Conservation (phyloP, 768 basidiomycete species). For the Dendrothele bispora region DNA sequence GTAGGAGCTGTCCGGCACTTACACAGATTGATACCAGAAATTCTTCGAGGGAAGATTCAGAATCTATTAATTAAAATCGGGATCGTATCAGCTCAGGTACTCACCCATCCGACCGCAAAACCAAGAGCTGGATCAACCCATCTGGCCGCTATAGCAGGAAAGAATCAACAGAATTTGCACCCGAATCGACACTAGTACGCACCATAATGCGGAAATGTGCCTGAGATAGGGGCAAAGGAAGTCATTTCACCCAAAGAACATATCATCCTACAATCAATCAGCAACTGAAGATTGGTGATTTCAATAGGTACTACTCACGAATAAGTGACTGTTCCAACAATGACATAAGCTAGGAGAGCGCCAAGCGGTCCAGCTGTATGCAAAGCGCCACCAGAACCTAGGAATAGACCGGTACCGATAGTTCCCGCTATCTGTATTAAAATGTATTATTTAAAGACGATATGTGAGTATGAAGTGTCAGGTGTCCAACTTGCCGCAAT, state of each 20-base stretch:
- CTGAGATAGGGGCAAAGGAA: conserved; percentile 76
- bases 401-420: conserved; percentile 72
- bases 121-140: no score
- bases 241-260: conserved; percentile 79
- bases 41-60: no score
- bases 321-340: conserved; percentile 69
- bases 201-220: conserved; percentile 77
- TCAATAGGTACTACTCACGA: conserved; percentile 37
- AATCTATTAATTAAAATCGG: no score
- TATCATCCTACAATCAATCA: conserved; percentile 44
- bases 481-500: no score
- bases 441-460: no score
- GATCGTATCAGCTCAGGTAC: no score
- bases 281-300: not conserved
- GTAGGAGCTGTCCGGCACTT: no score
- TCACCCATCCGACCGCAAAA: no score
- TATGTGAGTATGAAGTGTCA: no score
- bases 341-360: conserved; percentile 60
- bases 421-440: conserved; percentile 72
- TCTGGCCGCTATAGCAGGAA: no score
- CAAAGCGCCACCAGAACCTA: conserved; percentile 67
- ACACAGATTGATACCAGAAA: no score
- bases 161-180: not conserved
- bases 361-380: conserved; percentile 63
- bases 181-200: conserved; percentile 6